These are phyloP conservation scores for Cutaneotrichosporon sp. DNA, from an alignment of 1,284 basidiomycete genomes.

Conservation along the genomic window DNA sequence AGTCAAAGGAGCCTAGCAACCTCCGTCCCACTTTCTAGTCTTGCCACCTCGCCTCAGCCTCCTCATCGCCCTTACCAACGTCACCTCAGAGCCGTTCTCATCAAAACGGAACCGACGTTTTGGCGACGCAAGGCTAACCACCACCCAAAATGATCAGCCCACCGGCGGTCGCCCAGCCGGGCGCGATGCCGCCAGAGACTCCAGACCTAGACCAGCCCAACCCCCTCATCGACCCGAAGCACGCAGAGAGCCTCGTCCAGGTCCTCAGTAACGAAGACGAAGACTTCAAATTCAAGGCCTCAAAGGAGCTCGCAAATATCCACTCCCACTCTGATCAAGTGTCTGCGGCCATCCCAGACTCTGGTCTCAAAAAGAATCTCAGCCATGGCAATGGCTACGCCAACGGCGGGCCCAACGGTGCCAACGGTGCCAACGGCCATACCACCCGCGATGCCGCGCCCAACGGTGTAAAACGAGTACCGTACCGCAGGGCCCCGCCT, in stretches of 20 bases:
- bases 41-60: too few species aligned
- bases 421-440: not conserved
- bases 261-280: not conserved
- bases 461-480: not conserved
- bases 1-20: too few species aligned
- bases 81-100: not conserved
- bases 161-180: not conserved
- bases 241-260: not conserved
- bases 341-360: constrained; percentile 8
- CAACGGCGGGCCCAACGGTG: too few species aligned
- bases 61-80: too few species aligned
- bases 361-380: constrained; percentile 10
- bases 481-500: not conserved
- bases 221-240: not conserved
- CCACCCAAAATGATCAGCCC: not conserved
- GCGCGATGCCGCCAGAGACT: not conserved
- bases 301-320: not conserved
- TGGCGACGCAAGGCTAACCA: too few species aligned
- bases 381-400: not conserved
- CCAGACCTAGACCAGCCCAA: too few species aligned
- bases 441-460: not conserved
- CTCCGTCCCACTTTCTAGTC: too few species aligned
- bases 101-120: too few species aligned
- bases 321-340: constrained; percentile 1
- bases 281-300: not conserved